Conservation (phyloP, 257 asterid genomes). For the Salvia rosmarinus region DNA sequence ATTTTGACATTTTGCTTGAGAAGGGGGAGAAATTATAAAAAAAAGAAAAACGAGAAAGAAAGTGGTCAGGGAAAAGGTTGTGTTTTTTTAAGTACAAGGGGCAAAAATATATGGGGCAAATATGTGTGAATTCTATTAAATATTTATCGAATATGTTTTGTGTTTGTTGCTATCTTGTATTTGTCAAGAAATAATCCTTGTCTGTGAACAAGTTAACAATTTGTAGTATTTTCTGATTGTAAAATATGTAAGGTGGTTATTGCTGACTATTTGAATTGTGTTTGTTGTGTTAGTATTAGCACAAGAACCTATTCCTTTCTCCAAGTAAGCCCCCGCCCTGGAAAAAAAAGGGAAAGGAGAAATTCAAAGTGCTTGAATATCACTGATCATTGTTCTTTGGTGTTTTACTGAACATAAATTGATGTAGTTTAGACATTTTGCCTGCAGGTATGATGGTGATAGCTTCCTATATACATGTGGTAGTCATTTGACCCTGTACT, state of each 20-base stretch:
- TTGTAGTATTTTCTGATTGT: conserved; percentile 22
- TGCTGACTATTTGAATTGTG: not conserved
- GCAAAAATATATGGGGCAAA: not conserved
- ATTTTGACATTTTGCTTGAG: not conserved
- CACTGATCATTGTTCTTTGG: conserved; percentile 18
- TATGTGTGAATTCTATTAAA: not conserved
- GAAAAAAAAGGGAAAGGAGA: not conserved
- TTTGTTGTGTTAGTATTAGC: conserved; percentile 3
- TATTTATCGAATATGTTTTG: conserved; percentile 4
- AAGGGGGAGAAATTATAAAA: not conserved
- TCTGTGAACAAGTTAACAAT: conserved; percentile 9
- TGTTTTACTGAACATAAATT: not conserved
- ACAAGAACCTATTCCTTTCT: conserved; percentile 16
- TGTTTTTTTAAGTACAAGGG: not conserved
- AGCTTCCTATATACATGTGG: conserved; percentile 1
- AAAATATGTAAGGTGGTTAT: conserved; percentile 7
- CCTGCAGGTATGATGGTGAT: conserved; percentile 27
- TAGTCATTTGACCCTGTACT: not conserved
- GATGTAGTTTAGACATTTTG: conserved; percentile 28
- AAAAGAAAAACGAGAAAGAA: not conserved
- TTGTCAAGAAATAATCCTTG: not conserved
- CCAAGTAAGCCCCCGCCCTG: not conserved
- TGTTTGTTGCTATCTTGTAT: conserved; percentile 24
- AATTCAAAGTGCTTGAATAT: conserved; percentile 17
- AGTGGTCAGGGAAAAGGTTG: not conserved